These are phyloP conservation scores for Pseudonitzschia multiseries DNA, from an alignment of 108 stramenopile genomes.

Conservation along the genomic window DNA sequence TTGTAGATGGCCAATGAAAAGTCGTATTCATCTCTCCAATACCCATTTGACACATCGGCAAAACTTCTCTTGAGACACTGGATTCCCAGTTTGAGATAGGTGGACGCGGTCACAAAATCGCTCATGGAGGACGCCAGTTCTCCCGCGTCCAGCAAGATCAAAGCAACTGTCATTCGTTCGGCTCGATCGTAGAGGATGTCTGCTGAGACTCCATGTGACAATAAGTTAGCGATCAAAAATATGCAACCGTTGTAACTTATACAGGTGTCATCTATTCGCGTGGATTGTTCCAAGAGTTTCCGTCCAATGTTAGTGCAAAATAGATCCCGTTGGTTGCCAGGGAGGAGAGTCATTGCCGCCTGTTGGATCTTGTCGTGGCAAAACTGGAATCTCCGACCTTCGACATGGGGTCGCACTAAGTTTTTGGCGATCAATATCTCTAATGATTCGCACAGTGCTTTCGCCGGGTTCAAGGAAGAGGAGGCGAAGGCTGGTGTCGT, in stretches of 20 bases:
- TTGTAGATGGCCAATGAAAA: conserved; percentile 55
- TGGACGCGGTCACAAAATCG: conserved; percentile 48
- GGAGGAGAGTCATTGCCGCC: not conserved
- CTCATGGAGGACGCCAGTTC: conserved; percentile 37
- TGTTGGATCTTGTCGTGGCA: conserved; percentile 10
- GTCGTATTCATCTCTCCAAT: conserved; percentile 58
- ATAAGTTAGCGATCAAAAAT: conserved; percentile 8
- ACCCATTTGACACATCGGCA: not conserved
- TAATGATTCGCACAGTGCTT: not conserved
- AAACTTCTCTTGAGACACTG: conserved; percentile 38
- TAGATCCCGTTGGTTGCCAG: not conserved
- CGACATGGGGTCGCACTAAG: not conserved
- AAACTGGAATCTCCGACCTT: not conserved
- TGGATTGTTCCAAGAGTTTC: not conserved
- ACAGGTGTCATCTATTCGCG: not conserved
- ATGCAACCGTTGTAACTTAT: not conserved
- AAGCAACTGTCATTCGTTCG: conserved; percentile 23
- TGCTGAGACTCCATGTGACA: not conserved
- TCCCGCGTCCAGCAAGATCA: conserved; percentile 51
- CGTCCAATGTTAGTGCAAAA: conserved; percentile 10
- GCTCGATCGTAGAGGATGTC: not conserved
- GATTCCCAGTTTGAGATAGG: conserved; percentile 50
- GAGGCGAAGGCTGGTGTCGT: not conserved
- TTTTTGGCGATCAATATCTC: not conserved
- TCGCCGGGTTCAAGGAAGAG: not conserved